A percentile compares a stretch with the other conserved stretches of the same genome.
phyloP scores from a whole-genome alignment of 371 early-diverging fungal genomes.

The Rhizopus delemar region DNA sequence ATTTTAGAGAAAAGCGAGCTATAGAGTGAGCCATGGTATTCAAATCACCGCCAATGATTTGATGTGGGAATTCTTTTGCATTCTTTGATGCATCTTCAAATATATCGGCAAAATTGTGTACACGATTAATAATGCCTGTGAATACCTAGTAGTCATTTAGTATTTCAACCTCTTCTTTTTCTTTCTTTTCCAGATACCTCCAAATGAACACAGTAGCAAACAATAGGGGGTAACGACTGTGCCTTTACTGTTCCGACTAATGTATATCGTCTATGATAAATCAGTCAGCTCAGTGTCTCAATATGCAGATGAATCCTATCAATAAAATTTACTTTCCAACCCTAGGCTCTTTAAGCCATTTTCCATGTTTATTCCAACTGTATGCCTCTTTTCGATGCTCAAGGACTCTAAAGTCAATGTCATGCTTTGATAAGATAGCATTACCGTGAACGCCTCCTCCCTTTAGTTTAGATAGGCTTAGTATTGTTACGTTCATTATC shows the following conservation, averaged over 20 bases:
- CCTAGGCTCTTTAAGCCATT: slow-evolving; percentile 64
- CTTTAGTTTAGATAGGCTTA: slow-evolving; percentile 25
- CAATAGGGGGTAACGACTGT: slow-evolving; percentile 42
- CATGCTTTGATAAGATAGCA: slow-evolving; percentile 74
- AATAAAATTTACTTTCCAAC: slow-evolving; percentile 45
- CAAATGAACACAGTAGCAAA: slow-evolving; percentile 75
- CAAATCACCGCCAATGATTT: slow-evolving; percentile 76
- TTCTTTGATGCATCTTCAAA: slow-evolving; percentile 57
- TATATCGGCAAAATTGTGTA: slow-evolving; percentile 69
- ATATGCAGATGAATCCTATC: no score
- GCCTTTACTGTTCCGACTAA: slow-evolving; percentile 56
- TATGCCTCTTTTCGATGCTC: slow-evolving; percentile 69
- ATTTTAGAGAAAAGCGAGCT: slow-evolving; percentile 69
- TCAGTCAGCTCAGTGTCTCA: no score
- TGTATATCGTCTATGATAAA: slow-evolving; percentile 51
- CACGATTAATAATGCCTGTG: slow-evolving; percentile 69
- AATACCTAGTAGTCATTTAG: slow-evolving; percentile 48
- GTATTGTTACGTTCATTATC: not conserved
- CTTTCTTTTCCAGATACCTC: slow-evolving; percentile 46
- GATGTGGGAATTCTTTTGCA: slow-evolving; percentile 53
- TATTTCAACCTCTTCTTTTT: not conserved
- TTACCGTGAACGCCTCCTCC: slow-evolving; percentile 87
- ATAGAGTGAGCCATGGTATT: slow-evolving; percentile 85
- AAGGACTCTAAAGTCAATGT: slow-evolving; percentile 62
- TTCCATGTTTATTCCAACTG: slow-evolving; percentile 75